phyloP scores from a whole-genome alignment of 495 filamentous ascomycete genomes.

The Amphirosellinia nigrospora region DNA sequence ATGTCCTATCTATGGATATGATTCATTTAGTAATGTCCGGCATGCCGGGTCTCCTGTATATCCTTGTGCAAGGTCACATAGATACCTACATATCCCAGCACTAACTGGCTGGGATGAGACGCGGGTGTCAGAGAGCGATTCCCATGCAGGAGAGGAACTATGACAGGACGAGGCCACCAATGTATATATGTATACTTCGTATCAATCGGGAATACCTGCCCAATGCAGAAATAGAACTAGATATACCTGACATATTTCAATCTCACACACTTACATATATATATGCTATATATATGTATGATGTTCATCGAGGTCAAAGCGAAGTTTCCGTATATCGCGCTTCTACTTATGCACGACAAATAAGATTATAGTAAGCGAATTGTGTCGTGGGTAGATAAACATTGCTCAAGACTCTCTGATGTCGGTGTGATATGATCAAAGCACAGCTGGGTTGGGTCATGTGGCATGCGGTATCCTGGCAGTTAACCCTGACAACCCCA shows the following conservation, averaged over 20 bases:
- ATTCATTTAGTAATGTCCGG: slow-evolving; percentile 10
- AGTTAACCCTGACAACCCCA: too few relatives aligned
- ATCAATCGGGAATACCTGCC: slow-evolving; percentile 23
- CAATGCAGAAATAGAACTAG: not conserved
- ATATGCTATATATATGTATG: too few relatives aligned
- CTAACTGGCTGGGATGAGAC: slow-evolving; percentile 1
- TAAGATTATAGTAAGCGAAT: slow-evolving; percentile 9
- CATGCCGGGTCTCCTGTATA: slow-evolving; percentile 7
- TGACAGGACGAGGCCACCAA: not conserved
- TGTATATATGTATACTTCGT: not conserved
- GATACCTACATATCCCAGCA: not conserved
- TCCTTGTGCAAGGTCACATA: not conserved
- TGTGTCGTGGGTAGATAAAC: not conserved
- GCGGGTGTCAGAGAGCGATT: not conserved
- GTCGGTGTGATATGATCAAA: not conserved
- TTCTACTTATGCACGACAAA: not conserved
- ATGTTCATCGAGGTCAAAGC: not conserved
- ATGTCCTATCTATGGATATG: slow-evolving; percentile 15
- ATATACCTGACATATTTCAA: not conserved
- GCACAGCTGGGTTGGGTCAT: not conserved
- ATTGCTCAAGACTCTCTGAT: not conserved
- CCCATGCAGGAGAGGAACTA: slow-evolving; percentile 9
- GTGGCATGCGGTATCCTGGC: not conserved
- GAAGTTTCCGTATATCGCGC: not conserved
- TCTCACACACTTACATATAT: not conserved